Conservation (phyloP, 75 land plant genomes). For the Ceratopteris richardii region DNA sequence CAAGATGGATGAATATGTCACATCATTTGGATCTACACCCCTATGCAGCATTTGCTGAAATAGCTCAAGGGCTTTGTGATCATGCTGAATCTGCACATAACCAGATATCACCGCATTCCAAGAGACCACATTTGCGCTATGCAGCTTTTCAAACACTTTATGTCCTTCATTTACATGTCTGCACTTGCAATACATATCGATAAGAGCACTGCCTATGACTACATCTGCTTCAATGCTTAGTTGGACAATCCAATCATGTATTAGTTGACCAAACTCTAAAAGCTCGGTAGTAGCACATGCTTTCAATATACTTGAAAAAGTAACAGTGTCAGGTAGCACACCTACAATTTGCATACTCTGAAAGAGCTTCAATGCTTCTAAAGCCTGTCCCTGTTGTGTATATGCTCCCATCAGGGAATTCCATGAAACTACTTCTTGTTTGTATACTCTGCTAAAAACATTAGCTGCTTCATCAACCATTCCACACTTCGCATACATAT, state of each 20-base stretch:
- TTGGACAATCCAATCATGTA: conserved; percentile 19
- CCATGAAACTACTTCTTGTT: conserved; percentile 25
- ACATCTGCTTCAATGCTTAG: conserved; percentile 17
- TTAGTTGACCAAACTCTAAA: conserved; percentile 14
- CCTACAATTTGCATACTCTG: conserved; percentile 22
- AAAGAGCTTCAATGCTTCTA: conserved; percentile 29
- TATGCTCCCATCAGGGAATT: conserved; percentile 45
- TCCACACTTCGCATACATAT: conserved; percentile 35
- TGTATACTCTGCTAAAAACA: conserved; percentile 29
- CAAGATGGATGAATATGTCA: neutral
- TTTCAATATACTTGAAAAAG: conserved; percentile 4
- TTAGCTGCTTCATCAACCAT: conserved; percentile 19
- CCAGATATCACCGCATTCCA: conserved; percentile 1
- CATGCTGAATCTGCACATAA: neutral
- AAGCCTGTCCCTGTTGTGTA: conserved; percentile 8
- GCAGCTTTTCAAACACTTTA: conserved; percentile 8
- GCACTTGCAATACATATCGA: conserved; percentile 24
- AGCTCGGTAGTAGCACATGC: neutral
- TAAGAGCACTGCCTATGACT: conserved; percentile 19
- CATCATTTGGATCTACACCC: conserved; percentile 4
- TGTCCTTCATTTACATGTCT: conserved; percentile 10
- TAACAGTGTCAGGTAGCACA: conserved; percentile 22
- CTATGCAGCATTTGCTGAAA: neutral
- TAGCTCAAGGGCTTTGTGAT: neutral
- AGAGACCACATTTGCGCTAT: neutral